Base-by-base conservation (phyloP, 2,329 filamentous ascomycete species). In the Curvularia spicifera region DNA sequence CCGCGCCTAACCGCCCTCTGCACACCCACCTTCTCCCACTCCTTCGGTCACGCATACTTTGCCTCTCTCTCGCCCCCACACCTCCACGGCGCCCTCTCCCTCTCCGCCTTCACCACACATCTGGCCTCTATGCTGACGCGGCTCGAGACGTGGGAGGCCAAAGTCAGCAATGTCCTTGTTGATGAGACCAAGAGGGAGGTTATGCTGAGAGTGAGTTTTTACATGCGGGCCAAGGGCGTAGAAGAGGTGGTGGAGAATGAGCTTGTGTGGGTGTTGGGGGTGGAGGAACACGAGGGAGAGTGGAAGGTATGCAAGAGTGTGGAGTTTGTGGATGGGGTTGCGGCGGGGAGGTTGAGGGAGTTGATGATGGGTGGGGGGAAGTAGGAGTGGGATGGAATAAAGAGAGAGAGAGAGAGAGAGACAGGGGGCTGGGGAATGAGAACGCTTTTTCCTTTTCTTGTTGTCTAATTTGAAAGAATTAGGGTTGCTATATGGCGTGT, bases 291-390 rank as follows among this genome's bases (percentile, higher is more conserved):
- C 4, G 13, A n/a, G 5, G 61, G 48, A 15, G 4, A 13, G 33
- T 35, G 33, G 18, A 24, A 31, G 54, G 58, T 61, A 60, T 35
- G 37, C 24, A 68, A 51, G 45, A 67, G 63, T 51, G 64, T 60
- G 8, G 74, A 78, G 59, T 74, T 76, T 53, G 51, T 78, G 35
- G 75, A 77, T 62, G 64, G 56, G 18, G 59, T 55, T 39, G 74
- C 73, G 12, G 56, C 55, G 18, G 50, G 39, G 47, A 64, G 48
- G 58, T 50, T 69, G 8, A 60, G 26, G 35, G 67, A 69, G 35
- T 18, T 69, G 22, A 64, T 73, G 59, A 47, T 39, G 46, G 39
- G 18, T n/a, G 18, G 9, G 33, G 33, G 33, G 1, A 35, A 35
- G 13, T 35, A 35, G 44, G 4, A 9, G 7, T 9, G 26, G 26